Base-by-base conservation (phyloP, 2,329 filamentous ascomycete genomes). In the Colletotrichum orbiculare region DNA sequence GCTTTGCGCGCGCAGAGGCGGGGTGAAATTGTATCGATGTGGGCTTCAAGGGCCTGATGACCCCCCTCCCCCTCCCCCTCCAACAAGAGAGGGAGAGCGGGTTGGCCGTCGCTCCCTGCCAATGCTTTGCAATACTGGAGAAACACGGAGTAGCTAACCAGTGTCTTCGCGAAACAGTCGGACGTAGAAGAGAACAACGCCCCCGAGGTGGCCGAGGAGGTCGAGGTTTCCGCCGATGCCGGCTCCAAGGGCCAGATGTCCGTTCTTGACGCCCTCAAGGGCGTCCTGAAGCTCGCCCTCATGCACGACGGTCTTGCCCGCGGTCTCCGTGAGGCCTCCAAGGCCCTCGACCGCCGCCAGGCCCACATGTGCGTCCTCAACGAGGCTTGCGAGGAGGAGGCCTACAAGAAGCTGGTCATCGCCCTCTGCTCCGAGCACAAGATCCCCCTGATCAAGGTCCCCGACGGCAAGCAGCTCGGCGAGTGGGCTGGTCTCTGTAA, bases 301-400 rank as follows among this genome's bases (percentile, higher is more conserved):
- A 97, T 98, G 91, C 95, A 99, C 91, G 96, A 99, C 82, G 96
- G 96, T 82, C 94, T 99, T 76, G 96, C 96, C 80, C 94, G 96
- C 77, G 96, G 96, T 85, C 93, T 99, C 77, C 94, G 96, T 76
- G 96, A 99, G 87, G 96, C 96, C 72, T 94, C 91, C 87, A 99
- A 99, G 89, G 95, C 96, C 71, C 93, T 99, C 78, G 96, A 99
- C 85, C 91, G 96, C 79, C 94, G 96, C 79, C 93, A 99, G 87
- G 96, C 96, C 68, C 96, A 99, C 88, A 98, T 99, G 94, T 99
- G 96, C 83, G 96, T 99, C 74, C 91, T 99, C 77, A 99, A 99
- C 90, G 96, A 99, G 90, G 91, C 92, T 74, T 99, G 96, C 88
- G 96, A 99, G 88, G 96, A 99, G 90, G 96, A 99, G 85, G 95